Evolutionary conservation across 768 basidiomycete genomes (phyloP).

Genomic region (Sporobolomyces pararoseus): DNA sequence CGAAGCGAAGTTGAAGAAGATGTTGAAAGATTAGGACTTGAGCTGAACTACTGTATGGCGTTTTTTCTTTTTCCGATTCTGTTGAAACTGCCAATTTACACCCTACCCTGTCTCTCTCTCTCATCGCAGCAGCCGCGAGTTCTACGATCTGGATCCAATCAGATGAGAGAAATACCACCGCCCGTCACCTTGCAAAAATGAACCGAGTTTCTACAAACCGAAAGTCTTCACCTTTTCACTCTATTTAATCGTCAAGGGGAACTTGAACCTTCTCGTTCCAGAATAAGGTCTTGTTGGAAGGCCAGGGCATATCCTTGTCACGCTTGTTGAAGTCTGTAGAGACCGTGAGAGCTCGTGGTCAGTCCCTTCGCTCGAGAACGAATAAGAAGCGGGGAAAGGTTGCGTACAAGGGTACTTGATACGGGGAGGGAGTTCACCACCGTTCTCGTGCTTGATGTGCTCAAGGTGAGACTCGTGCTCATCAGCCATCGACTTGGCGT

Average conservation of each 20-base stretch:
- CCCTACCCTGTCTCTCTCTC: too few relatives aligned
- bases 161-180: too few relatives aligned
- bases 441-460: conserved; percentile 44
- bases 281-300: conserved; percentile 3
- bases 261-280: conserved; percentile 6
- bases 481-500: conserved; percentile 37
- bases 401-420: conserved; percentile 38
- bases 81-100: too few relatives aligned
- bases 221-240: too few relatives aligned
- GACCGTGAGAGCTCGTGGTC: not conserved
- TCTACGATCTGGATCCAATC: too few relatives aligned
- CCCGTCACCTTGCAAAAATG: too few relatives aligned
- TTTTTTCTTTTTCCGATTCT: too few relatives aligned
- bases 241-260: conserved; percentile 5
- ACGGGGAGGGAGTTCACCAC: conserved; percentile 42
- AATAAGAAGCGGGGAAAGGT: too few relatives aligned
- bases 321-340: conserved; percentile 41
- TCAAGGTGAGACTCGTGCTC: conserved; percentile 44
- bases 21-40: not conserved
- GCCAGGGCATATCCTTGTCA: conserved; percentile 24
- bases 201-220: too few relatives aligned
- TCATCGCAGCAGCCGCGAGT: too few relatives aligned
- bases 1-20: not conserved
- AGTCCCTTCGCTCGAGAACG: too few relatives aligned
- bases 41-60: too few relatives aligned